Percentiles rank a stretch among this genome's conserved stretches.
These are phyloP conservation scores for Starmerella bacillaris DNA, from an alignment of 805 yeast genomes.

Conservation along the genomic window DNA sequence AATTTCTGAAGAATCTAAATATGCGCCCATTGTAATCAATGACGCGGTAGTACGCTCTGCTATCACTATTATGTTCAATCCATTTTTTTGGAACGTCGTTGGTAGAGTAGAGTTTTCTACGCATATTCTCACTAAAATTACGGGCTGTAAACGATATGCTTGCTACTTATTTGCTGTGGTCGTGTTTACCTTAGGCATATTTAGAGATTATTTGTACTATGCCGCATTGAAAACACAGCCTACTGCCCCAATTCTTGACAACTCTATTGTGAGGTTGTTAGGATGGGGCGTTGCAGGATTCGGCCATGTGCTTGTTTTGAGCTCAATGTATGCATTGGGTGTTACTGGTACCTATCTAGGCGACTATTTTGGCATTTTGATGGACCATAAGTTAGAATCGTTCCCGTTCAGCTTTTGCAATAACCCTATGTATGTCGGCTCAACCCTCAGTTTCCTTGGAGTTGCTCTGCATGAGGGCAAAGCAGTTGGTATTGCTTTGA, in stretches of 20 bases:
- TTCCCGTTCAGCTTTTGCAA: slow-evolving; percentile 85
- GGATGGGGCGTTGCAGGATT: slow-evolving; percentile 40
- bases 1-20: neutral
- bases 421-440: slow-evolving; percentile 96
- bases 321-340: slow-evolving; percentile 84
- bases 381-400: slow-evolving; percentile 72
- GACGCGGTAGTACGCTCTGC: slow-evolving; percentile 12
- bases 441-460: slow-evolving; percentile 75
- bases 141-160: slow-evolving; percentile 48
- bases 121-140: slow-evolving; percentile 53
- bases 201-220: slow-evolving; percentile 57
- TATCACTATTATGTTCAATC: slow-evolving; percentile 57
- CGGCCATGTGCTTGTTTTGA: slow-evolving; percentile 66
- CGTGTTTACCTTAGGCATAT: slow-evolving; percentile 70
- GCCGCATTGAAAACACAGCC: slow-evolving; percentile 58
- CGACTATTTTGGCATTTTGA: slow-evolving; percentile 90
- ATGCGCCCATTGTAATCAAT: neutral
- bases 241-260: slow-evolving; percentile 34
- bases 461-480: slow-evolving; percentile 75
- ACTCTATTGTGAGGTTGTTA: slow-evolving; percentile 26
- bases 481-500: slow-evolving; percentile 68
- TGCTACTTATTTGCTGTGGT: slow-evolving; percentile 71
- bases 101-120: slow-evolving; percentile 76
- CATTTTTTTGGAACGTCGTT: slow-evolving; percentile 84
- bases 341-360: slow-evolving; percentile 94